A percentile compares a stretch with the other conserved stretches of the same genome.
Conservation (phyloP, 352 stramenopile species). For the Aphanomyces euteiches region DNA sequence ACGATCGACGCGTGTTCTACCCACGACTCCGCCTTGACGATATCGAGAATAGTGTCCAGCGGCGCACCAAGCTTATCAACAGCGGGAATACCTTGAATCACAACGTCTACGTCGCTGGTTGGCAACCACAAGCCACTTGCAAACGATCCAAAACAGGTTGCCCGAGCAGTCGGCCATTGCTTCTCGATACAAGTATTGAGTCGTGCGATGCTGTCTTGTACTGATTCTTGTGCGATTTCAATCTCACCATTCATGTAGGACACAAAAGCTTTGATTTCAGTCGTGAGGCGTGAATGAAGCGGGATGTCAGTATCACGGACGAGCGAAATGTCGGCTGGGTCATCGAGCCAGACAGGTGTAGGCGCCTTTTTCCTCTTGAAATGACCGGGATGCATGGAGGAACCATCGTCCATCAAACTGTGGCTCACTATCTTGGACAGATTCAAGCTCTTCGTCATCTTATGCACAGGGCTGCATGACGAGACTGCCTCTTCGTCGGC, state of each 20-base stretch:
- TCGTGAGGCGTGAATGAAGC: constrained; percentile 39
- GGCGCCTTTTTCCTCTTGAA: constrained; percentile 31
- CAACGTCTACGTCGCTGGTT: constrained; percentile 85
- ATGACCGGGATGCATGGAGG: constrained; percentile 4
- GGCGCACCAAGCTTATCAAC: constrained; percentile 35
- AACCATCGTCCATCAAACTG: neutral
- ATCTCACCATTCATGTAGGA: constrained; percentile 61
- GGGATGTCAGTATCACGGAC: neutral
- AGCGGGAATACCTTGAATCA: constrained; percentile 58
- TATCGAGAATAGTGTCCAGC: constrained; percentile 53
- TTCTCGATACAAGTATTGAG: constrained; percentile 58
- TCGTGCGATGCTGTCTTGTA: constrained; percentile 69
- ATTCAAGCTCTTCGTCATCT: constrained; percentile 9
- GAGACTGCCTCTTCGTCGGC: too few relatives aligned
- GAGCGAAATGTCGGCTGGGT: constrained; percentile 21
- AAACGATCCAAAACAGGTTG: constrained; percentile 81
- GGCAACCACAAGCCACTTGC: constrained; percentile 83
- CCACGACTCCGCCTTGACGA: constrained; percentile 59
- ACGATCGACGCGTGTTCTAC: constrained; percentile 79
- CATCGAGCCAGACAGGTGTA: constrained; percentile 38
- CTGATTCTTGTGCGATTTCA: constrained; percentile 46
- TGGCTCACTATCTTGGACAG: neutral
- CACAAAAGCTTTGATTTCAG: constrained; percentile 61
- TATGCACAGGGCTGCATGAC: neutral
- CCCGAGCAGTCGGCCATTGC: constrained; percentile 70